Base-by-base conservation (phyloP, 805 yeast species). In the Ogataea trehaloabstinens region DNA sequence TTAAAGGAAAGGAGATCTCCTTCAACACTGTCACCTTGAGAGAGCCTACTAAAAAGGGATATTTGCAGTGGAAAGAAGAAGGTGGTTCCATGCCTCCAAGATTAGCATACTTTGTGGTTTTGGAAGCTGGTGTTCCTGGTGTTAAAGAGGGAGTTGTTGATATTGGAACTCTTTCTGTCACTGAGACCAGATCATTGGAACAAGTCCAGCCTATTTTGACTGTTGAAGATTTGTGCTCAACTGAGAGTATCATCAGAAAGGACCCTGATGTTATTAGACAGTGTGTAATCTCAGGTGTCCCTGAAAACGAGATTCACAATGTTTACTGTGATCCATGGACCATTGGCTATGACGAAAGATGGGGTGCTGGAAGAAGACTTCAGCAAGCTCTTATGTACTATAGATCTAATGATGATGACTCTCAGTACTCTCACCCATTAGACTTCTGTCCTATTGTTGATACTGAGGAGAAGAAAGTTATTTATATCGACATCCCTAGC, bases 381-480 rank as follows among this genome's bases (percentile, higher is more conserved):
- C 91, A 84, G 64, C 93, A 84, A 64, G 90, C 90, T 29, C 72
- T 85, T 61, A 73, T 85, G 73, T 84, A 82, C 70, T 85, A 81
- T 74, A 74, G 89, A 67, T 68, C 78, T 11, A 68, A 79, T 56
- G 88, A 80, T 64, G 86, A 84, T 58, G 93, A 83, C 61, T 81
- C 88, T 31, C 68, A 64, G 42, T 70, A 69, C 52, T 76, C 84
- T 19, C 84, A 78, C 60, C 90, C 93, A 20, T 73, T 84, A 53
- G 91, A 85, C 61, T 84, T 85, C 69, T 78, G 89, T 52, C 93
- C 93, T 44, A 82, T 84, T 56, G 81, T 84, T 45, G 93, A 84
- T 63, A 79, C 83, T 65, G 82, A 80, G 61, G 75, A 73, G 41
- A 68, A 68, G 38, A 78, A 83, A 60, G 86, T 84, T 42, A 75